Conservation (phyloP, 2,329 filamentous ascomycete genomes). For the Calonectria leucothoes region DNA sequence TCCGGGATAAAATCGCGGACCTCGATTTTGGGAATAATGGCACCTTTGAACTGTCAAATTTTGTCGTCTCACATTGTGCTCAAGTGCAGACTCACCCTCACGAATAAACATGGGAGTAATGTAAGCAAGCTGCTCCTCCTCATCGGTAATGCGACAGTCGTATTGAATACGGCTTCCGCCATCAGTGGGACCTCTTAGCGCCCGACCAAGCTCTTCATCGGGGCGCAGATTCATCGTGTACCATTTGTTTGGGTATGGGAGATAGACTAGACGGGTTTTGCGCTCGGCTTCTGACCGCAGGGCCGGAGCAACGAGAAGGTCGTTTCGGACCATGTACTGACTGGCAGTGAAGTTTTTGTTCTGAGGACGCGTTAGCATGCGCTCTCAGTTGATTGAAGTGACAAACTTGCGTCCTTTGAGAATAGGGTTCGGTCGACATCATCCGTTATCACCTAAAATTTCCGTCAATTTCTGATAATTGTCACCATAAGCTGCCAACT, state of each 20-base stretch:
- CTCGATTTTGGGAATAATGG: slow-evolving; percentile 6
- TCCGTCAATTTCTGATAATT: not conserved
- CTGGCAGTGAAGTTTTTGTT: slow-evolving; percentile 7
- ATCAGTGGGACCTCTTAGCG: not conserved
- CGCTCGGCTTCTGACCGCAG: not conserved
- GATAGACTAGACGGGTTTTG: not conserved
- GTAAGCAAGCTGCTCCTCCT: slow-evolving; percentile 3
- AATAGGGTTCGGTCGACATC: not conserved
- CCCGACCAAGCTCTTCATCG: not conserved
- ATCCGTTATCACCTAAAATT: slow-evolving; percentile 4
- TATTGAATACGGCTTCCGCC: slow-evolving; percentile 6
- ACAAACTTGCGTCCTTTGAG: not conserved
- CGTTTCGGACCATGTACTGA: slow-evolving; percentile 12
- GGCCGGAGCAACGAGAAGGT: slow-evolving; percentile 5
- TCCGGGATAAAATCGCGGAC: not conserved
- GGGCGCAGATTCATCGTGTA: slow-evolving; percentile 1
- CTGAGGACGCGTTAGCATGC: not conserved
- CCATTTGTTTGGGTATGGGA: not conserved
- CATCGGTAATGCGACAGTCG: not conserved
- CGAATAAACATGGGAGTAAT: slow-evolving; percentile 14
- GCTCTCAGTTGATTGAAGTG: no score
- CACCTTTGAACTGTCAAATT: not conserved
- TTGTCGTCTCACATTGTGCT: not conserved
- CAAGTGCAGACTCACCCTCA: not conserved
- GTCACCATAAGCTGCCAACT: not conserved